Percentiles rank a stretch among this genome's conserved stretches.
Conservation (phyloP, 2,329 filamentous ascomycete genomes). For the Xylaria sp. region DNA sequence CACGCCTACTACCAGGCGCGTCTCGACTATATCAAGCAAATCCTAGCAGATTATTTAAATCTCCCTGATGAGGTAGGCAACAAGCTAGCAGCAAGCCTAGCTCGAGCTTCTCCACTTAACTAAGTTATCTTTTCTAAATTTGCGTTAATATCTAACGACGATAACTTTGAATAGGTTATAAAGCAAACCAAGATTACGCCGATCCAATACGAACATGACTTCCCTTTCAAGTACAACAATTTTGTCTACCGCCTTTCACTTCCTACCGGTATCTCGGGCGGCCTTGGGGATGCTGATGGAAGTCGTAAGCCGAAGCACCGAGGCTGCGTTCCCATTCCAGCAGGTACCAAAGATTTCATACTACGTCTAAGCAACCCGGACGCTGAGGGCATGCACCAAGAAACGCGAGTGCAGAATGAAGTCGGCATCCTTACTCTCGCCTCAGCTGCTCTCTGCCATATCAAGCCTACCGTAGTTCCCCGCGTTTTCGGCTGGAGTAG, state of each 20-base stretch:
- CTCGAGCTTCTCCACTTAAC: too few species aligned
- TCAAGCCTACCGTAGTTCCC: constrained; percentile 13
- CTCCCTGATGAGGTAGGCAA: constrained; percentile 18
- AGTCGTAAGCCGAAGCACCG: neutral
- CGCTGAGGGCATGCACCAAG: constrained; percentile 16
- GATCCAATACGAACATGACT: constrained; percentile 14
- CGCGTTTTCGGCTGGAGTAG: constrained; percentile 13
- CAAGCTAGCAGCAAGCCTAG: too few species aligned
- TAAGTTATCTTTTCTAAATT: too few species aligned
- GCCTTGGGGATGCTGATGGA: neutral
- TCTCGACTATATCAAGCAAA: constrained; percentile 20
- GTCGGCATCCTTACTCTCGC: constrained; percentile 18
- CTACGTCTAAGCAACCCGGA: constrained; percentile 19
- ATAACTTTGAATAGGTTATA: constrained; percentile 5
- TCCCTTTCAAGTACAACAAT: constrained; percentile 23
- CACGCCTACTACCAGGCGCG: constrained; percentile 18
- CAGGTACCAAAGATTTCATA: constrained; percentile 18
- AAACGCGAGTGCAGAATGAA: constrained; percentile 24
- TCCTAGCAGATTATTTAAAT: constrained; percentile 26
- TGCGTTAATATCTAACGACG: too few species aligned
- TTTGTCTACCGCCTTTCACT: constrained; percentile 22
- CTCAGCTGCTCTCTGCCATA: constrained; percentile 1
- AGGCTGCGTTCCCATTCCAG: constrained; percentile 23
- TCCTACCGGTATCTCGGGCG: constrained; percentile 1
- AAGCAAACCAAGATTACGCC: constrained; percentile 26